These are phyloP conservation scores for Wickerhamomyces sp. DNA, from an alignment of 1,139 yeast species.

Conservation along the genomic window DNA sequence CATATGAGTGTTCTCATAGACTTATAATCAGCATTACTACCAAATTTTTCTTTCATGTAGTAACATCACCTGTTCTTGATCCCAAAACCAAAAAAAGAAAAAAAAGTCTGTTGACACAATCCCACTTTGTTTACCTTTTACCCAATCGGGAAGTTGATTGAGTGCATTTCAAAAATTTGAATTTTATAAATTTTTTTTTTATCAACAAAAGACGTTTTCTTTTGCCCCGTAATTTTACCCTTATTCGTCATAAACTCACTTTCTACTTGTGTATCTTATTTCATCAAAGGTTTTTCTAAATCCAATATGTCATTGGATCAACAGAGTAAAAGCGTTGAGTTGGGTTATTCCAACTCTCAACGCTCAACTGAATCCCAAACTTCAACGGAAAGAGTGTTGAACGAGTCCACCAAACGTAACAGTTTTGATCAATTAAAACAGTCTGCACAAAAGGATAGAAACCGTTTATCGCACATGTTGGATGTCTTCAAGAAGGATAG, in stretches of 20 bases:
- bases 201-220: not conserved
- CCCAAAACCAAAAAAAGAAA: too few species aligned
- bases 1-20: too few species aligned
- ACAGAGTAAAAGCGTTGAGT: constrained; percentile 1
- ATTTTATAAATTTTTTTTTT: too few species aligned
- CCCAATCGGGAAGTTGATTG: constrained; percentile 3
- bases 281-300: not conserved
- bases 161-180: not conserved
- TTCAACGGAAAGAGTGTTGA: too few species aligned
- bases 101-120: too few species aligned
- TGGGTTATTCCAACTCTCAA: constrained; percentile 4
- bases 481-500: constrained; percentile 5
- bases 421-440: constrained; percentile 6
- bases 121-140: constrained; percentile 3
- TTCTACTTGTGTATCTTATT: not conserved
- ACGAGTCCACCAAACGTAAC: not conserved
- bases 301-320: not conserved
- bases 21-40: too few species aligned
- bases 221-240: not conserved
- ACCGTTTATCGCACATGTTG: constrained; percentile 10
- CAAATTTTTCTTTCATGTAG: too few species aligned
- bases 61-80: too few species aligned
- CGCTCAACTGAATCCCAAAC: not conserved
- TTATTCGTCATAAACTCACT: not conserved
- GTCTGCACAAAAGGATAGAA: constrained; percentile 9